Base-by-base conservation (phyloP, 31 red algal species). In the Odonthalia washingtoniensis region DNA sequence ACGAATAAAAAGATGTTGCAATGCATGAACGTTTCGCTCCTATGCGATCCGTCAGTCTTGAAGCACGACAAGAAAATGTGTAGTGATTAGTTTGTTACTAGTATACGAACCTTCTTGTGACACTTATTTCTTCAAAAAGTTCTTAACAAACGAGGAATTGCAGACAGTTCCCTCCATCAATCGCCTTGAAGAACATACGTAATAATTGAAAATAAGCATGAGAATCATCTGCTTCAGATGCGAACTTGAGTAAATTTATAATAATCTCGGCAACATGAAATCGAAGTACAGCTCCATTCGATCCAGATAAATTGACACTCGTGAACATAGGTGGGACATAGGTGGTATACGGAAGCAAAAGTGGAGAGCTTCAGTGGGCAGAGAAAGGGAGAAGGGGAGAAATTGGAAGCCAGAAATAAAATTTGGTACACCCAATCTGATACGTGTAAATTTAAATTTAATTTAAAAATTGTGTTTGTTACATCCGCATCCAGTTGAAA, bases 271-370 rank as follows among this genome's bases (percentile, higher is more conserved):
- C 86, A 61, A 99, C 43, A 64, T 99, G 95, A 14, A 93, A 75
- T 31, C 85, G 84, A 17, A 99, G 72, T 53, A 95, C 95, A 38
- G 95, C 90, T 67, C 97, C 98, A 67, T 99, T 99, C 4, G 96
- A 89, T 16, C 92, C 77, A 78, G 92, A 99, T 40, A 99, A 68
- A 65, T 81, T 94, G 40, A 97, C 93, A 43, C 92, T 95, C 18
- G 98, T 95, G 81, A 99, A 99, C 27, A 99, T 60, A 61, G 95
- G 97, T 73, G 91, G 94, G 92, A 95, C n/a, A n/a, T n/a, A n/a
- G n/a, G n/a, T n/a, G n/a, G n/a, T n/a, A n/a, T n/a, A n/a, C n/a
- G n/a, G n/a, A n/a, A n/a, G n/a, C n/a, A n/a, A n/a, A n/a, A n/a
- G n/a, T n/a, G n/a, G n/a, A n/a, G n/a, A n/a, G n/a, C n/a, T n/a